Conservation (phyloP, 306 rosid species). For the Alnus glutinosa region DNA sequence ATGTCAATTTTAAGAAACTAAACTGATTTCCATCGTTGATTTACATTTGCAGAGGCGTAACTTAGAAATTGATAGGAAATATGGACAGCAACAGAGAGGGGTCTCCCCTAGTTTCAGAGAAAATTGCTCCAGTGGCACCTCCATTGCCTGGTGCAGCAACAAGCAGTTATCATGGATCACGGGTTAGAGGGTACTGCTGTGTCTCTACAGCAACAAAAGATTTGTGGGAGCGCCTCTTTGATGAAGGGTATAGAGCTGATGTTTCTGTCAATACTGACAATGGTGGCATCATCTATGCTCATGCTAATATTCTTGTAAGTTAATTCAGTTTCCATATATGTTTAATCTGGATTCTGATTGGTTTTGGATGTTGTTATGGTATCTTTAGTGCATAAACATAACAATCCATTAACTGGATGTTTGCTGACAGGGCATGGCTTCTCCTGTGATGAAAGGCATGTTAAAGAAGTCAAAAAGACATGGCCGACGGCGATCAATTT, state of each 20-base stretch:
- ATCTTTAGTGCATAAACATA: background rate
- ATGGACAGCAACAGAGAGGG: slow-evolving; percentile 10
- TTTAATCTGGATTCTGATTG: slow-evolving; percentile 7
- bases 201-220: slow-evolving; percentile 51
- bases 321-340: slow-evolving; percentile 13
- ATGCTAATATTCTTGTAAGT: slow-evolving; percentile 83
- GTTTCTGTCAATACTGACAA: slow-evolving; percentile 61
- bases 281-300: slow-evolving; percentile 71
- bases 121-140: slow-evolving; percentile 49
- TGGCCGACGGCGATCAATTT: slow-evolving; percentile 41
- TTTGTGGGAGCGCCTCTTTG: slow-evolving; percentile 70
- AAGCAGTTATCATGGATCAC: slow-evolving; percentile 19
- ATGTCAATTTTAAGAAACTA: background rate
- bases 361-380: background rate
- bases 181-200: slow-evolving; percentile 34
- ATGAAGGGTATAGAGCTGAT: slow-evolving; percentile 77
- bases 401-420: slow-evolving; percentile 22
- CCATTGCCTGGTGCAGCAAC: slow-evolving; percentile 44
- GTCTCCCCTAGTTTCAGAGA: slow-evolving; percentile 31
- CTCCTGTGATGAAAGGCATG: slow-evolving; percentile 69
- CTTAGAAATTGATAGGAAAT: slow-evolving; percentile 38
- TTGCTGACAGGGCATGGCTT: slow-evolving; percentile 63
- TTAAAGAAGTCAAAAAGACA: slow-evolving; percentile 44
- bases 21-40: slow-evolving; percentile 13
- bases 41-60: slow-evolving; percentile 34